Evolutionary conservation across 164 flowering plant genomes (phyloP).

Genomic region (Vitis vinifera): DNA sequence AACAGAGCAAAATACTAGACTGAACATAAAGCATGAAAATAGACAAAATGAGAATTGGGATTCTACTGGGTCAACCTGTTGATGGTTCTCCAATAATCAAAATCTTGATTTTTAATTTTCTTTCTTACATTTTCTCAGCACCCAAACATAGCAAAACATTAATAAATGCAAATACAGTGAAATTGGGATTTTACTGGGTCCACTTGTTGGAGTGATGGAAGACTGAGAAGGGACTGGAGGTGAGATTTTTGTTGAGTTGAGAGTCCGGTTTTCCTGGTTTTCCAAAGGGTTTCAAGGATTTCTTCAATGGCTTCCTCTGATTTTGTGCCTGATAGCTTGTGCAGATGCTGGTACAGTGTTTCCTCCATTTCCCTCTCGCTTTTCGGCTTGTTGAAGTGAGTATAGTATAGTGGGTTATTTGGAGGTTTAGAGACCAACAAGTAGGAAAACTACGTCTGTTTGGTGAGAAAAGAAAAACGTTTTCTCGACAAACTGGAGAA

Average conservation of each 20-base stretch:
- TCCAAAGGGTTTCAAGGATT: slow-evolving; percentile 40
- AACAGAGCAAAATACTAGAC: too few species aligned
- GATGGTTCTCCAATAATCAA: too few species aligned
- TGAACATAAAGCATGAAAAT: too few species aligned
- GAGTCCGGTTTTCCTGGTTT: slow-evolving; percentile 33
- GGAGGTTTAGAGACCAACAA: too few species aligned
- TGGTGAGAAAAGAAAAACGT: too few species aligned
- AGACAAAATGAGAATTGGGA: too few species aligned
- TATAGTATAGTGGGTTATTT: too few species aligned
- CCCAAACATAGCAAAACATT: background rate
- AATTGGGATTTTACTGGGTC: slow-evolving; percentile 30
- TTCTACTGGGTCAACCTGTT: too few species aligned
- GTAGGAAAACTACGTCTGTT: too few species aligned
- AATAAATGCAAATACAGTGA: background rate
- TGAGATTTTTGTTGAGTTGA: slow-evolving; percentile 15
- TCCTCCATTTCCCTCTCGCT: slow-evolving; percentile 6
- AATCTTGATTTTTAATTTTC: too few species aligned
- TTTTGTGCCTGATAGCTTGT: slow-evolving; percentile 30
- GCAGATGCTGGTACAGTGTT: slow-evolving; percentile 35
- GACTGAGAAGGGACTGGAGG: slow-evolving; percentile 39
- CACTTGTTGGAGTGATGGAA: slow-evolving; percentile 34
- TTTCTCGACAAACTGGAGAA: too few species aligned
- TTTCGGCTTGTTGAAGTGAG: background rate
- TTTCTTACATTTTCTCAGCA: too few species aligned
- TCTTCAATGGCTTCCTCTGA: slow-evolving; percentile 33